Percentiles rank a stretch among this genome's conserved stretches.
These are phyloP conservation scores for Carpinus fangiana DNA, from an alignment of 306 rosid species.

Conservation along the genomic window DNA sequence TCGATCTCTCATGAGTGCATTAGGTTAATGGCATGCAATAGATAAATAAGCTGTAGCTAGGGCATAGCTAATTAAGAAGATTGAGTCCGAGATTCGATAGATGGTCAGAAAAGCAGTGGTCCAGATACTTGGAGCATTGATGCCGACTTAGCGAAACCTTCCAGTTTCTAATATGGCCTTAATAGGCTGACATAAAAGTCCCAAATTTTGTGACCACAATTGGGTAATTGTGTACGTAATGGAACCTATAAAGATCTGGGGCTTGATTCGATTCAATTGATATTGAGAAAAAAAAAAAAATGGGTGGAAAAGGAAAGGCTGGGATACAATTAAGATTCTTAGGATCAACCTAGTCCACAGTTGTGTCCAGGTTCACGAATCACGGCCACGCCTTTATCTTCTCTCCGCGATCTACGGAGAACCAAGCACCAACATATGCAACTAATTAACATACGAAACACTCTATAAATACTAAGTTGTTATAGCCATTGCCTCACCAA, in stretches of 20 bases:
- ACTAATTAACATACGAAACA: background rate
- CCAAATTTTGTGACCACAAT: background rate
- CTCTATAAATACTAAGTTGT: background rate
- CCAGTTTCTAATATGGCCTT: background rate
- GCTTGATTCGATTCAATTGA: background rate
- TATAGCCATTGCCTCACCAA: background rate
- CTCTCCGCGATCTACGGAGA: background rate
- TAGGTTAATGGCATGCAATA: background rate
- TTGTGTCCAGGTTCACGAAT: conserved; percentile 48
- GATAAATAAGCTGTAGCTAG: background rate
- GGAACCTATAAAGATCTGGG: conserved; percentile 21
- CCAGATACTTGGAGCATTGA: background rate
- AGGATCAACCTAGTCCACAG: conserved; percentile 19
- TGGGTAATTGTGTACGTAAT: conserved; percentile 5
- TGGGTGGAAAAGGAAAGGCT: conserved; percentile 14
- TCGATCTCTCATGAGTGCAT: background rate
- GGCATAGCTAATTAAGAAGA: background rate
- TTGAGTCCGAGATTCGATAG: background rate
- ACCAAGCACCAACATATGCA: background rate
- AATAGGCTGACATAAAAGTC: background rate
- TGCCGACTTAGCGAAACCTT: background rate
- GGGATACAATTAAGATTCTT: background rate
- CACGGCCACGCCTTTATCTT: background rate
- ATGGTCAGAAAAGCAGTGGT: background rate
- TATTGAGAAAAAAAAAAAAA: background rate